phyloP scores from a whole-genome alignment of 2,329 filamentous ascomycete genomes.

The Stemphylium vesicarium region DNA sequence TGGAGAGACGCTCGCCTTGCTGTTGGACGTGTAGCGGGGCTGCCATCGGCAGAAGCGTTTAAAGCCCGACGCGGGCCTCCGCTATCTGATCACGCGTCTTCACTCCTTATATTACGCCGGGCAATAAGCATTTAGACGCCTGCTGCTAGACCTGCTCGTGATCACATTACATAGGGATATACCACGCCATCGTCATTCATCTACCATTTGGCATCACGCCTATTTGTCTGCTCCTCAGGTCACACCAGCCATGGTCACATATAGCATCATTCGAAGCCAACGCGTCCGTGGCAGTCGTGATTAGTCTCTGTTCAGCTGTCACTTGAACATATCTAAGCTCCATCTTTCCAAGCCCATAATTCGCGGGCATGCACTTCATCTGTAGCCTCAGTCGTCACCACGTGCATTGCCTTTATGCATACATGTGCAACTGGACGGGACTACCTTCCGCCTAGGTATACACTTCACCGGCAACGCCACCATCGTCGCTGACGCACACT shows the following conservation, averaged over 20 bases:
- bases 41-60: conserved; percentile 19
- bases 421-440: no score
- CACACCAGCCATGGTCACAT: no score
- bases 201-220: not conserved
- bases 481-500: not conserved
- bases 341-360: no score
- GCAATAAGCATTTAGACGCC: conserved; percentile 5
- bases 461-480: conserved; percentile 1
- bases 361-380: no score
- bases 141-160: conserved; percentile 5
- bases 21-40: conserved; percentile 26
- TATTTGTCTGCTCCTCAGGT: not conserved
- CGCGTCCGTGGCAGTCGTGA: no score
- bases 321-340: no score
- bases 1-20: conserved; percentile 12
- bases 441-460: no score
- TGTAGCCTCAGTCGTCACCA: no score
- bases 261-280: no score
- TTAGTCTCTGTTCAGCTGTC: no score
- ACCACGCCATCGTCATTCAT: not conserved
- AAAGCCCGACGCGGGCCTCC: conserved; percentile 10
- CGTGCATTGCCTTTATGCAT: no score
- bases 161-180: not conserved
- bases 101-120: conserved; percentile 19
- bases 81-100: conserved; percentile 21